Percentiles rank a stretch among this genome's conserved stretches.
These are phyloP conservation scores for Trichophyton verrucosum DNA, from an alignment of 2,329 filamentous ascomycete genomes.

Conservation along the genomic window DNA sequence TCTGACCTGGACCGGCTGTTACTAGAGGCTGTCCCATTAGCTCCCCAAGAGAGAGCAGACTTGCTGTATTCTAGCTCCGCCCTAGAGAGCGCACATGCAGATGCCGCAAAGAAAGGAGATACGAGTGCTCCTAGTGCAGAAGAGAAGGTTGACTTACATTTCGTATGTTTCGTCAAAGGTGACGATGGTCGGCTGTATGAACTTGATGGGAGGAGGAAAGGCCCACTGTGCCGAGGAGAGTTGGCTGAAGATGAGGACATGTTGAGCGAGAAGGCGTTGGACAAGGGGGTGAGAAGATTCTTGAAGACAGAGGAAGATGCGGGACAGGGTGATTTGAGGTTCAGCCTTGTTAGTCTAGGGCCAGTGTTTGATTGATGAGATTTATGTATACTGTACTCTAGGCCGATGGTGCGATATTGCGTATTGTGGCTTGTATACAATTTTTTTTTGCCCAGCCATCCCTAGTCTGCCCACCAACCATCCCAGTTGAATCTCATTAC, in stretches of 20 bases:
- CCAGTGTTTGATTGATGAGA: conserved; percentile 41
- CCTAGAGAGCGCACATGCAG: conserved; percentile 65
- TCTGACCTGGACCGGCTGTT: conserved; percentile 46
- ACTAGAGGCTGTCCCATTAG: conserved; percentile 55
- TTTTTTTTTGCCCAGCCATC: not conserved
- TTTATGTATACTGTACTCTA: not conserved
- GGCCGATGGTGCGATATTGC: not conserved
- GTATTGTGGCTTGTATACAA: not conserved
- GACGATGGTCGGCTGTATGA: conserved; percentile 64
- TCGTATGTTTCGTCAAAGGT: conserved; percentile 83
- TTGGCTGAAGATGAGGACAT: conserved; percentile 55
- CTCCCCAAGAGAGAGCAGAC: conserved; percentile 52
- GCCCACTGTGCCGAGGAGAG: conserved; percentile 56
- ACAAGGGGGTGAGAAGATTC: conserved; percentile 53
- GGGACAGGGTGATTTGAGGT: conserved; percentile 46
- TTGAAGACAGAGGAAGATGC: conserved; percentile 46
- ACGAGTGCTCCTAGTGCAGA: conserved; percentile 64
- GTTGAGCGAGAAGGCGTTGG: conserved; percentile 60
- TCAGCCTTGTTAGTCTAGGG: conserved; percentile 50
- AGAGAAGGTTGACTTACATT: conserved; percentile 85
- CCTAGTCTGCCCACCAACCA: conserved; percentile 36
- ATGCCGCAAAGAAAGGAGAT: conserved; percentile 64
- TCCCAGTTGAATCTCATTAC: conserved; percentile 48
- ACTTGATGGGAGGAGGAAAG: conserved; percentile 61
- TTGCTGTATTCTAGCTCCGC: conserved; percentile 64